phyloP scores from a whole-genome alignment of 1,139 yeast species.

The Suhomyces yuchorum region DNA sequence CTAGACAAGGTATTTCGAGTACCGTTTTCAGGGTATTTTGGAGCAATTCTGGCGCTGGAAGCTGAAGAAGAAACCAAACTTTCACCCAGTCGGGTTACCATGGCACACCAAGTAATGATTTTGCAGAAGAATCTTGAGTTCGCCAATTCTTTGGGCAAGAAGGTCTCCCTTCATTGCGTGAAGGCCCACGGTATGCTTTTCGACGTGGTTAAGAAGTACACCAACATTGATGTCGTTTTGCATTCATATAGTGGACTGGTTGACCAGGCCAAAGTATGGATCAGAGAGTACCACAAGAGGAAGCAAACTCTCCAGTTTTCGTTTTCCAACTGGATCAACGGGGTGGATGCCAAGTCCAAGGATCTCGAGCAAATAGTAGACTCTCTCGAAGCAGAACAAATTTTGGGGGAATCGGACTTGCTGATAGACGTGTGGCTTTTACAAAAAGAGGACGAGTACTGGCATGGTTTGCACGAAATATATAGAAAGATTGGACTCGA shows the following conservation, averaged over 20 bases:
- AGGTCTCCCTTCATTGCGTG: slow-evolving; percentile 84
- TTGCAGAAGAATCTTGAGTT: slow-evolving; percentile 53
- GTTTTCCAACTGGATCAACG: slow-evolving; percentile 64
- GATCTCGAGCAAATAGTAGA: slow-evolving; percentile 29
- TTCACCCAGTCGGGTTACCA: slow-evolving; percentile 50
- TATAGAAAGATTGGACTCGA: slow-evolving; percentile 12
- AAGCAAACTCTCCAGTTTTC: slow-evolving; percentile 49
- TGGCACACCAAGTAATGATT: slow-evolving; percentile 65
- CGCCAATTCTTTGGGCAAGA: slow-evolving; percentile 50
- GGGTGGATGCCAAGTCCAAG: slow-evolving; percentile 26
- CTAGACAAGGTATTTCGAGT: slow-evolving; percentile 75
- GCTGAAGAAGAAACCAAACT: slow-evolving; percentile 20
- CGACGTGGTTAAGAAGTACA: slow-evolving; percentile 39
- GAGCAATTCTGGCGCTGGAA: slow-evolving; percentile 24
- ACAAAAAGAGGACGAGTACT: slow-evolving; percentile 19
- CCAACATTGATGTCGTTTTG: slow-evolving; percentile 49
- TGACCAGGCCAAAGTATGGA: slow-evolving; percentile 64
- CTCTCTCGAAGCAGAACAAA: slow-evolving; percentile 24
- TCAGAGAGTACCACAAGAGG: slow-evolving; percentile 27
- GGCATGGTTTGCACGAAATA: slow-evolving; percentile 22
- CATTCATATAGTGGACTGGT: slow-evolving; percentile 88
- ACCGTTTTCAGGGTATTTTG: slow-evolving; percentile 61
- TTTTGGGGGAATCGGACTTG: slow-evolving; percentile 43
- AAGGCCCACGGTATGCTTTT: slow-evolving; percentile 66
- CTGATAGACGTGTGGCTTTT: slow-evolving; percentile 32